Evolutionary conservation across 768 basidiomycete genomes (phyloP), one percentile per base, ranked within the genome.

Genomic region (Trametopsis cervina): DNA sequence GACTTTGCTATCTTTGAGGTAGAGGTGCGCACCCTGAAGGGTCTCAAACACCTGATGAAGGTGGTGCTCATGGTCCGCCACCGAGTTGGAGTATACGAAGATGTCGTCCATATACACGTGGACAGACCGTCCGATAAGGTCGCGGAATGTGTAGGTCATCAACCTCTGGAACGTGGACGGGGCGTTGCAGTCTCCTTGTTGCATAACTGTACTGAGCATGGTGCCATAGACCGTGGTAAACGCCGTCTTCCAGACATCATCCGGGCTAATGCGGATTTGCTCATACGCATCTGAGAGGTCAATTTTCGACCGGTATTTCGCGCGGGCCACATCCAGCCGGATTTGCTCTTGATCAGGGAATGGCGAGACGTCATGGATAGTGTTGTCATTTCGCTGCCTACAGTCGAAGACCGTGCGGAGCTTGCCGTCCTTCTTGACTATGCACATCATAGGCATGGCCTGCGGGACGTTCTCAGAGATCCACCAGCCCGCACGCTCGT

Each of bases 61-160:
- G 51, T 71, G 62, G 11, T 55, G 13, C 25, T 65, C 56, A 42
- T 75, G 72, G 0, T 72, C 71, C 20, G 66, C 65, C 1, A 70
- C 50, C 0, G 63, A 53, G 13, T 66, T 49, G 0, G 65, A 68
- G n/a, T n/a, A n/a, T n/a, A n/a, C n/a, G n/a, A n/a, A n/a, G n/a
- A n/a, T n/a, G n/a, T n/a, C n/a, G n/a, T 76, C 73, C 0, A 76
- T 53, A 47, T 74, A 76, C 1, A 69, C 62, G 37, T 74, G 66
- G 5, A 74, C 25, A 46, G 69, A 74, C 9, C 37, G 20, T 0
- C 71, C 69, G 3, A 76, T 66, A 13, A 55, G 40, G 0, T 70
- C 62, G 1, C 60, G 49, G 40, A 77, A 72, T 18, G 75, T 62
- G 2, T 48, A 23, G 0, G 61, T 73, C 67, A 76, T 74, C 0